A percentile compares a stretch with the other conserved stretches of the same genome.
Evolutionary conservation across 2,329 filamentous ascomycete genomes (phyloP).

Genomic region (Lachnellula suecica): DNA sequence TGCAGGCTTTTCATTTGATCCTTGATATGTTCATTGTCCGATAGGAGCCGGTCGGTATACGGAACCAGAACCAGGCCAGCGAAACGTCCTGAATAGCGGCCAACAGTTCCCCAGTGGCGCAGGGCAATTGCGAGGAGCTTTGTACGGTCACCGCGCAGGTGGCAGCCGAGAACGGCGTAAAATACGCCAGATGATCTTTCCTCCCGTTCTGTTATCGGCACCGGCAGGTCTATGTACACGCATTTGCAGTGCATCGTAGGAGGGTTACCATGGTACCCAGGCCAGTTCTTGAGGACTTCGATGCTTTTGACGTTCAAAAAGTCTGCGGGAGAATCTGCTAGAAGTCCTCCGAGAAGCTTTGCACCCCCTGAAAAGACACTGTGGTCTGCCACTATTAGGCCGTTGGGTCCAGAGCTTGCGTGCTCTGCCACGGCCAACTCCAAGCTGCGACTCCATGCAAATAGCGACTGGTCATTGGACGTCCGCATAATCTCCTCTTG

Average conservation of each 20-base stretch:
- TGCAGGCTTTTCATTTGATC: too few relatives aligned
- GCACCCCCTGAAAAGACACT: background rate
- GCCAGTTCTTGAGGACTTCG: background rate
- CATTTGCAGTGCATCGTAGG: background rate
- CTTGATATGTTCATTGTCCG: too few relatives aligned
- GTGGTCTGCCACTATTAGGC: background rate
- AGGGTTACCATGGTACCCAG: background rate
- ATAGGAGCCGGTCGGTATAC: too few relatives aligned
- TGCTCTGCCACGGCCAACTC: background rate
- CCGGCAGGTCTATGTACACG: background rate
- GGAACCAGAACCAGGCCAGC: background rate
- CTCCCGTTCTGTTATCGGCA: background rate
- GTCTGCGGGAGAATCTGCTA: background rate
- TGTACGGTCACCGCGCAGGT: background rate
- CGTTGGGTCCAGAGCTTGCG: background rate
- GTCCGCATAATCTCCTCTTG: constrained; percentile 37
- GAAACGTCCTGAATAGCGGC: background rate
- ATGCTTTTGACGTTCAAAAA: background rate
- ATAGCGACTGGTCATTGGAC: constrained; percentile 30
- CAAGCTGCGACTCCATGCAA: constrained; percentile 27
- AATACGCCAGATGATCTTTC: too few relatives aligned
- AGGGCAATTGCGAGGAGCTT: background rate
- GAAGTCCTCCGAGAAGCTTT: background rate
- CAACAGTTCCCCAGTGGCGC: background rate
- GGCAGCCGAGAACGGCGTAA: background rate